Base-by-base conservation (phyloP, 768 basidiomycete genomes). In the Tricholoma sp. region DNA sequence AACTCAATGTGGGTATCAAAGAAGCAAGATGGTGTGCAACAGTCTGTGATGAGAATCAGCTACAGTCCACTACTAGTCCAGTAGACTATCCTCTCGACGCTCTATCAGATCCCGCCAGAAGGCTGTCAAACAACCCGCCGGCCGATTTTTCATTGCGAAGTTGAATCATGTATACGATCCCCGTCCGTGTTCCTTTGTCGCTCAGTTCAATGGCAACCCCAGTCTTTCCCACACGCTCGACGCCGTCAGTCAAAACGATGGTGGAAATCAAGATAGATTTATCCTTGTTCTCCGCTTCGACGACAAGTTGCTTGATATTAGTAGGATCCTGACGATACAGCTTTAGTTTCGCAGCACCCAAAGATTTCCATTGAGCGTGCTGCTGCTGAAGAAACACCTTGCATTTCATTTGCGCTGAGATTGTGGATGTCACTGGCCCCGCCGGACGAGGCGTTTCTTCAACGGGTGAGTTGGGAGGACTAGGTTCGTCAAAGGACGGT, bases 211-310 rank as follows among this genome's bases (percentile, higher is more conserved):
- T 88, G 45, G 97, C 97, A 39, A 99, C 88, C 12, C 97, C 97
- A 2, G 96, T 98, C 75, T 96, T 98, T 18, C 92, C 97, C n/a
- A 99, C 96, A 47, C 96, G 80, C 73, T 99, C 97, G 28, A 98
- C 96, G 7, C 95, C 97, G 68, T 98, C 95, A 4, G 88, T 92
- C 52, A 98, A 76, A 31, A 99, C 91, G 59, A 98, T 97, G 6
- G 97, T 98, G 41, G 93, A 96, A 60, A 99, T 94, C 41, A 98
- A 70, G 61, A 93, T 76, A 4, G 84, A 77, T 63, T 86, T 87
- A 55, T 85, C 81, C 67, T 83, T 88, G 63, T 80, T 81, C 59
- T 94, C 91, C 7, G 87, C 83, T 71, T 94, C 89, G 31, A 98
- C 95, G 13, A 98, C 97, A 29, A 99, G 82, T 70, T 99, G 97